Percentiles rank a stretch among this genome's conserved stretches.
phyloP scores from a whole-genome alignment of 2,329 filamentous ascomycete species.

The Cladorrhinum sp. region DNA sequence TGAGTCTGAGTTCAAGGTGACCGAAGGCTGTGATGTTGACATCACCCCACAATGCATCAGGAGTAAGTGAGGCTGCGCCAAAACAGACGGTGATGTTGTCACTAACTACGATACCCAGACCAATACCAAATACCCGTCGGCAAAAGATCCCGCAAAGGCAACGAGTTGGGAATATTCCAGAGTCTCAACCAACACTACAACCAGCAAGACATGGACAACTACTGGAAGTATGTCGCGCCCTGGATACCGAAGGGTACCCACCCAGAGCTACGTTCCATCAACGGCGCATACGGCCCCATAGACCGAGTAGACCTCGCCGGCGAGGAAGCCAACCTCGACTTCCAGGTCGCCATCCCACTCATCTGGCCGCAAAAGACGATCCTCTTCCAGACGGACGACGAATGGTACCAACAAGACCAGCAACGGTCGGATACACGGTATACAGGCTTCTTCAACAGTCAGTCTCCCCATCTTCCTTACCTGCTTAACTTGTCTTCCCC shows the following conservation, averaged over 20 bases:
- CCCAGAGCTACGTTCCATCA: slow-evolving; percentile 24
- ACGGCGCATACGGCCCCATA: slow-evolving; percentile 19
- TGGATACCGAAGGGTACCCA: slow-evolving; percentile 31
- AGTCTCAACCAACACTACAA: slow-evolving; percentile 28
- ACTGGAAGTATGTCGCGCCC: slow-evolving; percentile 23
- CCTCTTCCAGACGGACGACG: slow-evolving; percentile 28
- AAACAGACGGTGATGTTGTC: no score
- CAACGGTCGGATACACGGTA: slow-evolving; percentile 25
- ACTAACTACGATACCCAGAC: no score
- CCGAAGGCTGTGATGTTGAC: slow-evolving; percentile 21
- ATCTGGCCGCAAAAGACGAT: slow-evolving; percentile 49
- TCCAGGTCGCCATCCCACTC: slow-evolving; percentile 45
- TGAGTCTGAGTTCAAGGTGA: slow-evolving; percentile 17
- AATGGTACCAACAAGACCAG: slow-evolving; percentile 30
- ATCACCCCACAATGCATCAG: slow-evolving; percentile 24
- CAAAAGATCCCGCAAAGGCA: slow-evolving; percentile 19
- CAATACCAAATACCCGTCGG: slow-evolving; percentile 27
- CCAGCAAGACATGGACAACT: slow-evolving; percentile 28
- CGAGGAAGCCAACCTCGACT: slow-evolving; percentile 41
- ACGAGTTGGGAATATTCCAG: slow-evolving; percentile 31
- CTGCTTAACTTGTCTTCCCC: neutral
- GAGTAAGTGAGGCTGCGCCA: slow-evolving; percentile 2
- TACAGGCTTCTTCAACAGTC: slow-evolving; percentile 31
- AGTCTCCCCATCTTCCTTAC: no score
- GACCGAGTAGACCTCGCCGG: slow-evolving; percentile 11